phyloP scores from a whole-genome alignment of 2,329 filamentous ascomycete species.

The Emergomyces orientalis region DNA sequence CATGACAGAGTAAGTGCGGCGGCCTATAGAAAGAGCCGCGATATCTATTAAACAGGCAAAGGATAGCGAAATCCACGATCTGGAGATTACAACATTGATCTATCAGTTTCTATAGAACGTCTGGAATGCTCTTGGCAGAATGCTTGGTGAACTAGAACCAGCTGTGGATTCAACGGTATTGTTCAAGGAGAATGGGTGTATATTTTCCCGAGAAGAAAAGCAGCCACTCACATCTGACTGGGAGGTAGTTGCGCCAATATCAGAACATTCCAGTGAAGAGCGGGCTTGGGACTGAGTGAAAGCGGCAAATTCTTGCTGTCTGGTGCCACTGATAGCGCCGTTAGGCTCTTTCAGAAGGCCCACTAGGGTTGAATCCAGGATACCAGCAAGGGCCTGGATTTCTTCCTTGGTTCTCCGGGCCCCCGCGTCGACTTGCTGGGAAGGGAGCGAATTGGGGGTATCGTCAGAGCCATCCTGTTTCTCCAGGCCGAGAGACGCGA shows the following conservation, averaged over 20 bases:
- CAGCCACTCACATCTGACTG: slow-evolving; percentile 49
- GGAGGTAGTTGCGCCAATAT: slow-evolving; percentile 39
- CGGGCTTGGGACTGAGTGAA: slow-evolving; percentile 54
- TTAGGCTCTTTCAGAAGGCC: slow-evolving; percentile 39
- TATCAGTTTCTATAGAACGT: background rate
- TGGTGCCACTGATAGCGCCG: slow-evolving; percentile 25
- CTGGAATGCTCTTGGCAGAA: background rate
- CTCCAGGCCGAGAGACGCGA: slow-evolving; percentile 29
- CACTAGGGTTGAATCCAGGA: slow-evolving; percentile 64
- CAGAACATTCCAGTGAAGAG: slow-evolving; percentile 27
- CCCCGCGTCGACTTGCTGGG: background rate
- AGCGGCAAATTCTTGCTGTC: slow-evolving; percentile 48
- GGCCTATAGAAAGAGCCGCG: slow-evolving; percentile 44
- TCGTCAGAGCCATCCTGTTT: slow-evolving; percentile 5
- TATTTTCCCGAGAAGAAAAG: background rate
- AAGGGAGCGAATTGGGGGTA: background rate
- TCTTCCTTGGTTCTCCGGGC: background rate
- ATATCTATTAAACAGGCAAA: slow-evolving; percentile 60
- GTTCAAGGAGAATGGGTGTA: background rate
- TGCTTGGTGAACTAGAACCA: background rate
- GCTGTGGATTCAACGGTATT: background rate
- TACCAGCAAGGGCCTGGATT: slow-evolving; percentile 34
- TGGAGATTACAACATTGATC: slow-evolving; percentile 27
- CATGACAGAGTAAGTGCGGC: slow-evolving; percentile 73
- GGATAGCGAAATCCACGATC: slow-evolving; percentile 70